A percentile compares a stretch with the other conserved stretches of the same genome.
Evolutionary conservation across 495 filamentous ascomycete species (phyloP).

Genomic region (Bathelium albidoporum): DNA sequence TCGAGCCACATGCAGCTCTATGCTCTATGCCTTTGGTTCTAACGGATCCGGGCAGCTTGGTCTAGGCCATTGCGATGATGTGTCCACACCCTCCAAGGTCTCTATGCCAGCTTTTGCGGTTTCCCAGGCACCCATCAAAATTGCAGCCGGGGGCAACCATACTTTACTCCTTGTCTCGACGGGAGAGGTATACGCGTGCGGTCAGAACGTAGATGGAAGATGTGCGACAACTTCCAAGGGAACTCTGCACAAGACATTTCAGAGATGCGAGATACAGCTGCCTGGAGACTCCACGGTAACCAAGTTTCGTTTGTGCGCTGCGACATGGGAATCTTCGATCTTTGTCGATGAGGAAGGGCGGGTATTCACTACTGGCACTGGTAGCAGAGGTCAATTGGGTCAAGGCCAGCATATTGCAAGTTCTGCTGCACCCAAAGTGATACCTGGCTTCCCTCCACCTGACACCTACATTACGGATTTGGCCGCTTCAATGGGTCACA

Average conservation of each 20-base stretch:
- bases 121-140: slow-evolving; percentile 18
- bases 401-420: slow-evolving; percentile 34
- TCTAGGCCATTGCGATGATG: slow-evolving; percentile 64
- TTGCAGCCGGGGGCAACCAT: slow-evolving; percentile 79
- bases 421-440: slow-evolving; percentile 19
- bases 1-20: slow-evolving; percentile 19
- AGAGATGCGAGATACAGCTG: slow-evolving; percentile 9
- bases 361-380: slow-evolving; percentile 55
- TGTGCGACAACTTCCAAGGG: slow-evolving; percentile 31
- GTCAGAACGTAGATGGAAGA: slow-evolving; percentile 47
- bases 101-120: background rate
- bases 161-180: slow-evolving; percentile 55
- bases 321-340: slow-evolving; percentile 66
- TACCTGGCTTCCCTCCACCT: slow-evolving; percentile 52
- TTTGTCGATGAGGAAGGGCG: slow-evolving; percentile 39
- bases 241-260: slow-evolving; percentile 20
- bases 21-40: slow-evolving; percentile 76
- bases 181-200: slow-evolving; percentile 53
- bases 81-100: slow-evolving; percentile 47
- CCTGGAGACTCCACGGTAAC: background rate
- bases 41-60: slow-evolving; percentile 85
- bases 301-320: slow-evolving; percentile 39
- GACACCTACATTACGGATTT: slow-evolving; percentile 45
- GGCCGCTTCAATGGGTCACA: slow-evolving; percentile 65
- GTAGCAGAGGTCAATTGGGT: slow-evolving; percentile 62